These are phyloP conservation scores for Endoconidiophora polonica DNA, from an alignment of 2,329 filamentous ascomycete genomes.

Conservation along the genomic window DNA sequence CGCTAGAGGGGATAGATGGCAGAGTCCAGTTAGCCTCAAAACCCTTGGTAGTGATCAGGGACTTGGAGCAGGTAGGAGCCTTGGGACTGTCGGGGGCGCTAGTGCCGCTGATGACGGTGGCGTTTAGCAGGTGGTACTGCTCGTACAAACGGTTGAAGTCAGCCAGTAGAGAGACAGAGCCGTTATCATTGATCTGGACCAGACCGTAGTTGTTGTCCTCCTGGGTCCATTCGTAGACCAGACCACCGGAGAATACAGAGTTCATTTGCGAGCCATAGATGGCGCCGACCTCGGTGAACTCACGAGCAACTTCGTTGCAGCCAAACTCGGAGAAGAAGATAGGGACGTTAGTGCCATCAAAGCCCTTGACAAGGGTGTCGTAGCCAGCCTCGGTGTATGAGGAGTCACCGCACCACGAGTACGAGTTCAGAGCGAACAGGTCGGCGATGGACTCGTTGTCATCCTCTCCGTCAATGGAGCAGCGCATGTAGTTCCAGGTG, in stretches of 20 bases:
- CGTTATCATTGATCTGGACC: slow-evolving; percentile 42
- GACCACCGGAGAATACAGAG: slow-evolving; percentile 51
- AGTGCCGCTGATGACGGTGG: slow-evolving; percentile 45
- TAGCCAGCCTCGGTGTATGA: slow-evolving; percentile 47
- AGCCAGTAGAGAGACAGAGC: slow-evolving; percentile 37
- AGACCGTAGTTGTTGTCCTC: slow-evolving; percentile 52
- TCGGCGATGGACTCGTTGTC: slow-evolving; percentile 49
- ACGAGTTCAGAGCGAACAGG: slow-evolving; percentile 59
- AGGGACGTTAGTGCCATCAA: slow-evolving; percentile 49
- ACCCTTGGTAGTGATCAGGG: slow-evolving; percentile 47
- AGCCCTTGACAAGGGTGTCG: slow-evolving; percentile 45
- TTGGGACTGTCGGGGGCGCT: slow-evolving; percentile 31
- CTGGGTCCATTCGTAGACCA: slow-evolving; percentile 69
- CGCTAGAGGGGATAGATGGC: slow-evolving; percentile 39
- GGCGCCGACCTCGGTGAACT: slow-evolving; percentile 58
- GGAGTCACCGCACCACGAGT: slow-evolving; percentile 54
- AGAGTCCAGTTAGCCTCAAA: slow-evolving; percentile 72
- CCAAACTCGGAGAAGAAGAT: slow-evolving; percentile 73
- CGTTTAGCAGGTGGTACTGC: slow-evolving; percentile 62
- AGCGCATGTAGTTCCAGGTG: slow-evolving; percentile 61
- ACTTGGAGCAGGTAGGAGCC: slow-evolving; percentile 46
- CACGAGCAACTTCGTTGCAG: slow-evolving; percentile 55
- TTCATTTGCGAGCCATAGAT: slow-evolving; percentile 60
- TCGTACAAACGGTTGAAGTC: slow-evolving; percentile 60
- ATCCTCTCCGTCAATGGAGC: slow-evolving; percentile 36